Evolutionary conservation across 768 basidiomycete species (phyloP).

Genomic region (Lactifluus subvellereus): DNA sequence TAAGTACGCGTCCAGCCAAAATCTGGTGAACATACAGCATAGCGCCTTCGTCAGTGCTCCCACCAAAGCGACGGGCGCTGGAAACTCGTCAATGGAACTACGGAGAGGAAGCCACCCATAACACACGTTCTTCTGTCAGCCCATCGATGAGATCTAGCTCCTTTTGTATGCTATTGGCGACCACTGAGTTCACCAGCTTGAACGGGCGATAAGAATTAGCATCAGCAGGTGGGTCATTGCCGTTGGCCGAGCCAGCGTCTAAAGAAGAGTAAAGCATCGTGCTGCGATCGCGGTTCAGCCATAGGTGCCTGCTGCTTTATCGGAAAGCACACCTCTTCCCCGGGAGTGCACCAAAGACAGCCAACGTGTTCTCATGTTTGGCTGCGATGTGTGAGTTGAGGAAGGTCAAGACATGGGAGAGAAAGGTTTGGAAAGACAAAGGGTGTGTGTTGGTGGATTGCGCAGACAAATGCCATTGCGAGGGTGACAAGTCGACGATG

Average conservation of each 20-base stretch:
- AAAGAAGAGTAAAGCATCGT: constrained; percentile 72
- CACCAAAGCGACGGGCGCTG: constrained; percentile 69
- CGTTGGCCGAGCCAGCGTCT: constrained; percentile 39
- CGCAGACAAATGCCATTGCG: constrained; percentile 78
- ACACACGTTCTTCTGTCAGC: constrained; percentile 47
- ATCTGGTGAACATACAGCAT: constrained; percentile 55
- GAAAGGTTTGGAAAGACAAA: constrained; percentile 63
- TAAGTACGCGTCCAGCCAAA: background rate
- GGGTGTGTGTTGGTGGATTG: constrained; percentile 43
- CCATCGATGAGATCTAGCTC: constrained; percentile 53
- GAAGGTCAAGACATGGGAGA: constrained; percentile 84
- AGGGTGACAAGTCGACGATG: constrained; percentile 78
- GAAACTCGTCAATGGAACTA: constrained; percentile 13
- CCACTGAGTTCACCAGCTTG: constrained; percentile 61
- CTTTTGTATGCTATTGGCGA: constrained; percentile 54
- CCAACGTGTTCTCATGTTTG: constrained; percentile 86
- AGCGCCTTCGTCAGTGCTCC: constrained; percentile 88
- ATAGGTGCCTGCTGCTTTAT: background rate
- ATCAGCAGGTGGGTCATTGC: constrained; percentile 41
- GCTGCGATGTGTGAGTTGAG: constrained; percentile 89
- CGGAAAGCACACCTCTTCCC: constrained; percentile 60
- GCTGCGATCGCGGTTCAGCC: constrained; percentile 35
- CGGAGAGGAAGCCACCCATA: constrained; percentile 1
- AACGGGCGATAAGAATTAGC: constrained; percentile 84
- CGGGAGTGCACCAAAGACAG: constrained; percentile 86